Base-by-base conservation (phyloP, 495 filamentous ascomycete species). In the Penicillium arizonense region DNA sequence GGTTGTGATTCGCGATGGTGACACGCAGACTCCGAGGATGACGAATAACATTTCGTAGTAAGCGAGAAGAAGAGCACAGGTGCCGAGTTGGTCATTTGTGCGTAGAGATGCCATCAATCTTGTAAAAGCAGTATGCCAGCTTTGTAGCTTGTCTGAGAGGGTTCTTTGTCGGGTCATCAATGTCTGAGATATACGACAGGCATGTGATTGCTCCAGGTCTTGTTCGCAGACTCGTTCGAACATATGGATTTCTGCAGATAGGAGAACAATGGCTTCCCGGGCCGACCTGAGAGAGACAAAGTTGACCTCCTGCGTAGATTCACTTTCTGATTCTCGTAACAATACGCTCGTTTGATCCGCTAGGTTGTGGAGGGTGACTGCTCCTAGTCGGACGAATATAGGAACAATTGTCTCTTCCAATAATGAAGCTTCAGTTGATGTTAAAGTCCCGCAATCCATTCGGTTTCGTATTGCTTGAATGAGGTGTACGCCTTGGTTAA, bases 331-430 rank as follows among this genome's bases (percentile, higher is more conserved):
- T 12, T 55, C 53, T 12, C 12, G 23, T 21, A 64, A 32, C 5
- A 73, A 48, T 20, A 34, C 24, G 12, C 36, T 38, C 23, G 59
- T 35, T 3, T 56, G 55, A 18, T 34, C 16, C n/a, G 47, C 34
- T 28, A 56, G 36, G 23, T 35, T 40, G 9, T 34, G 24, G 12
- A 64, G 38, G 37, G 58, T 52, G 10, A 64, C 23, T 39, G 53
- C 30, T 16, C 63, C 69, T n/a, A 76, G 47, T 5, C 69, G 70
- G 23, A 69, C 44, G 24, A 75, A 74, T 9, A 74, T 65, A 0
- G 73, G 73, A 14, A 75, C 59, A 20, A 76, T 67, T 4, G 61
- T 69, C 24, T 70, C 63, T 11, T 65, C 53, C 6, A 76, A 30
- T 36, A 68, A 43, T 6, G 50, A 46, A 11, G 58, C 46, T 11